Percentiles rank a stretch among this genome's conserved stretches.
Conservation (phyloP, 441 rosid genomes). For the Gossypium davidsonii region DNA sequence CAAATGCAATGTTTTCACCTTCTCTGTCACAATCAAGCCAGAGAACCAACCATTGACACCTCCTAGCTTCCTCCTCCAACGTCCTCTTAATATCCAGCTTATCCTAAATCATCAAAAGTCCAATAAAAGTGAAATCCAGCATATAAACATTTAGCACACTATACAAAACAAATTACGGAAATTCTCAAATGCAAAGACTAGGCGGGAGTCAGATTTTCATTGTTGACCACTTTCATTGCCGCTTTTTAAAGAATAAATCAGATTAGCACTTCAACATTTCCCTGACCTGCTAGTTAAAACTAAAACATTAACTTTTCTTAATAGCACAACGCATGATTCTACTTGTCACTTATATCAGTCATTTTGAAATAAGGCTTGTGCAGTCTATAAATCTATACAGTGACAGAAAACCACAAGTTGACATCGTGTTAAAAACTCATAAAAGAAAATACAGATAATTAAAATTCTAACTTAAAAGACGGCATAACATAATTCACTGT, state of each 20-base stretch:
- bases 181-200: background rate
- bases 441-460: background rate
- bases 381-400: background rate
- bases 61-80: slow-evolving; percentile 92
- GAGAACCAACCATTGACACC: slow-evolving; percentile 83
- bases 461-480: background rate
- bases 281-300: background rate
- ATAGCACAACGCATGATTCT: background rate
- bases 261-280: background rate
- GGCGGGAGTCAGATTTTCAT: background rate
- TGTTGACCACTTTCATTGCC: background rate
- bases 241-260: background rate
- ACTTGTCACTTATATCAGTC: background rate
- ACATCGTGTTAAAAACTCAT: background rate
- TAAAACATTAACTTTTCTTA: background rate
- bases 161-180: background rate
- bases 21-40: slow-evolving; percentile 99
- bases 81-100: slow-evolving; percentile 80
- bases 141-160: background rate
- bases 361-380: background rate
- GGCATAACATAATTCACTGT: background rate
- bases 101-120: slow-evolving; percentile 43
- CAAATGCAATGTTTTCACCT: slow-evolving; percentile 94
- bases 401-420: too few relatives aligned
- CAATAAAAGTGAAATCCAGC: background rate